phyloP scores from a whole-genome alignment of 345 rosid genomes.

The Aethionema arabicum region DNA sequence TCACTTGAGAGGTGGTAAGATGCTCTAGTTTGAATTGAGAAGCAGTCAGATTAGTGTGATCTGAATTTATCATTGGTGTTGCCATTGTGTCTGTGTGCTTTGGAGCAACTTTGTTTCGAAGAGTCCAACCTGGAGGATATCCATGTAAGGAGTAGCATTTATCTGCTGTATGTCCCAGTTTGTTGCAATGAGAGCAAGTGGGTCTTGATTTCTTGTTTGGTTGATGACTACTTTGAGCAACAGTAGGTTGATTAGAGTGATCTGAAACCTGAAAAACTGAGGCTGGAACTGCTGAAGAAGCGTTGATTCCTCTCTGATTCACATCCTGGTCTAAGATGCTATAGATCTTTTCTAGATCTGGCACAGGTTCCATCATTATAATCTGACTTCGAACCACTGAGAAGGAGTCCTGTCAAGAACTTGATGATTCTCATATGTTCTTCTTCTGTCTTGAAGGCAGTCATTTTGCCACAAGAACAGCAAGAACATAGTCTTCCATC shows the following conservation, averaged over 20 bases:
- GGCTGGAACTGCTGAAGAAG: background rate
- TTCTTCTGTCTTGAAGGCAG: background rate
- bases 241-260: too few species aligned
- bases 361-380: background rate
- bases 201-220: background rate
- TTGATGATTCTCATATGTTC: background rate
- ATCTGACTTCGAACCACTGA: background rate
- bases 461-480: background rate
- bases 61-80: background rate
- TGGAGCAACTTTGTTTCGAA: too few species aligned
- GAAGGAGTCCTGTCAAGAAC: background rate
- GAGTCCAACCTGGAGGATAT: background rate
- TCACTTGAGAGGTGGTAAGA: too few species aligned
- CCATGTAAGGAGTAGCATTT: background rate
- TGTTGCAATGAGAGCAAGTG: background rate
- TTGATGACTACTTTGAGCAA: too few species aligned
- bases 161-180: background rate
- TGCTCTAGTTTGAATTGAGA: background rate
- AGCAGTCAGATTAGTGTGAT: too few species aligned
- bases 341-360: background rate
- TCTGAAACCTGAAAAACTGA: too few species aligned
- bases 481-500: background rate
- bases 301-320: background rate
- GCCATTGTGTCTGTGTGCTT: too few species aligned
- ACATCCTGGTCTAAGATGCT: background rate